These are phyloP conservation scores for Ophiostoma fasciatum DNA, from an alignment of 2,329 filamentous ascomycete species.

Conservation along the genomic window DNA sequence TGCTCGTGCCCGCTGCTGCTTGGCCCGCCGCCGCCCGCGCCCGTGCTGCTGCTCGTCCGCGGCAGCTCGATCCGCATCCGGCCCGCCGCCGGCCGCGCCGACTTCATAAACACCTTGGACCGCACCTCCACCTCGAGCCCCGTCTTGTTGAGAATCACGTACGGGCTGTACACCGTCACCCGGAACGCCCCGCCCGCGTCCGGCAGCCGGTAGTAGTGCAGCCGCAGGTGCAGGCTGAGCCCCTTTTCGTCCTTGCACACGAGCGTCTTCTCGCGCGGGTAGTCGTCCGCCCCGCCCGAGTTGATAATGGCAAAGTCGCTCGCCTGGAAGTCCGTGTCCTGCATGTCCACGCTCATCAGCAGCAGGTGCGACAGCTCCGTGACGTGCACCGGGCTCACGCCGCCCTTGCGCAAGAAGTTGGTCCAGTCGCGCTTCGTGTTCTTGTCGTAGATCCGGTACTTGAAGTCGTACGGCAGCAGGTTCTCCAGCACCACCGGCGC, in stretches of 20 bases:
- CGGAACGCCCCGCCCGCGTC: slow-evolving; percentile 92
- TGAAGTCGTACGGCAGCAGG: slow-evolving; percentile 91
- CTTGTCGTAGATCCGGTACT: slow-evolving; percentile 97
- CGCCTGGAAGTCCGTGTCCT: slow-evolving; percentile 85
- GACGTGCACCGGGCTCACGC: slow-evolving; percentile 91
- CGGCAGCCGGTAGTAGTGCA: slow-evolving; percentile 84
- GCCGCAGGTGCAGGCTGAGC: slow-evolving; percentile 60
- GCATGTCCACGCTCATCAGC: slow-evolving; percentile 86
- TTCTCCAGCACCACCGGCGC: slow-evolving; percentile 93
- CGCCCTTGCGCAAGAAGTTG: slow-evolving; percentile 92
- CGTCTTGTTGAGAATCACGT: slow-evolving; percentile 90
- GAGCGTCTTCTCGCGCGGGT: slow-evolving; percentile 65
- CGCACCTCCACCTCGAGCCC: slow-evolving; percentile 77
- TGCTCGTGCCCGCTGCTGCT: too few relatives aligned
- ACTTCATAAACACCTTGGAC: slow-evolving; percentile 77
- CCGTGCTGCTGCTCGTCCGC: slow-evolving; percentile 16
- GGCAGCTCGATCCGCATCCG: slow-evolving; percentile 38
- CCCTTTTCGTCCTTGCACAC: slow-evolving; percentile 75
- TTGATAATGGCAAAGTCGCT: slow-evolving; percentile 98
- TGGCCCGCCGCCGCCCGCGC: too few relatives aligned
- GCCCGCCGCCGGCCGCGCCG: slow-evolving; percentile 69
- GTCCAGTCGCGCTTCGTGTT: slow-evolving; percentile 98
- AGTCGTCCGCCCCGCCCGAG: slow-evolving; percentile 73
- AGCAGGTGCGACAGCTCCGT: slow-evolving; percentile 90
- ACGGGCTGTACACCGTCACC: slow-evolving; percentile 88